Conservation (phyloP, 1,284 basidiomycete species). For the Pseudozyma sp. region DNA sequence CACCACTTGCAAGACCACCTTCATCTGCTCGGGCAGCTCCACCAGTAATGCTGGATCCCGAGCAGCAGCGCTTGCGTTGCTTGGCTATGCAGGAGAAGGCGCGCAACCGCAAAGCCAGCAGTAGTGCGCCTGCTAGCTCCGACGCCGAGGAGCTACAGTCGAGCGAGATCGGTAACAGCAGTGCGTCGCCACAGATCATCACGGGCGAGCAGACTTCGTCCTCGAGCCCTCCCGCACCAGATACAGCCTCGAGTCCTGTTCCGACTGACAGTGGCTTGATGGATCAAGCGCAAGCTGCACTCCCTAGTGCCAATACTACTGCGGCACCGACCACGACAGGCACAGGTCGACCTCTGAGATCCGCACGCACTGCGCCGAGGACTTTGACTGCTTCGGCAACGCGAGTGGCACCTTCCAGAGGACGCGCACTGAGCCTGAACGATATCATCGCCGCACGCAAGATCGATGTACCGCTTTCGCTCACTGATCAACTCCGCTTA, state of each 20-base stretch:
- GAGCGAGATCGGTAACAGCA: slow-evolving; percentile 4
- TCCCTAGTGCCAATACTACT: neutral
- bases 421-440: slow-evolving; percentile 44
- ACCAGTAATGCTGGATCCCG: slow-evolving; percentile 27
- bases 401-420: slow-evolving; percentile 31
- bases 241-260: neutral
- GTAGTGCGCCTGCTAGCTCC: slow-evolving; percentile 20
- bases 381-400: slow-evolving; percentile 34
- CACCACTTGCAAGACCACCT: slow-evolving; percentile 4
- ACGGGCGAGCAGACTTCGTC: slow-evolving; percentile 6
- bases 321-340: slow-evolving; percentile 8
- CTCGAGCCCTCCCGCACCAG: neutral
- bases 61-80: slow-evolving; percentile 45
- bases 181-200: slow-evolving; percentile 6
- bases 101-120: slow-evolving; percentile 25
- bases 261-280: too few relatives aligned
- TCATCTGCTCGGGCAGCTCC: slow-evolving; percentile 29
- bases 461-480: slow-evolving; percentile 40
- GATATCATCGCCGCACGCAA: slow-evolving; percentile 50
- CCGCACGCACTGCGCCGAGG: slow-evolving; percentile 22
- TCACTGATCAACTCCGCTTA: slow-evolving; percentile 46
- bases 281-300: too few relatives aligned
- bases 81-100: slow-evolving; percentile 49
- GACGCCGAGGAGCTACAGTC: slow-evolving; percentile 20
- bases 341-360: slow-evolving; percentile 35